Percentiles rank a stretch among this genome's conserved stretches.
These are phyloP conservation scores for Fusarium chuoi DNA, from an alignment of 2,329 filamentous ascomycete genomes.

Conservation along the genomic window DNA sequence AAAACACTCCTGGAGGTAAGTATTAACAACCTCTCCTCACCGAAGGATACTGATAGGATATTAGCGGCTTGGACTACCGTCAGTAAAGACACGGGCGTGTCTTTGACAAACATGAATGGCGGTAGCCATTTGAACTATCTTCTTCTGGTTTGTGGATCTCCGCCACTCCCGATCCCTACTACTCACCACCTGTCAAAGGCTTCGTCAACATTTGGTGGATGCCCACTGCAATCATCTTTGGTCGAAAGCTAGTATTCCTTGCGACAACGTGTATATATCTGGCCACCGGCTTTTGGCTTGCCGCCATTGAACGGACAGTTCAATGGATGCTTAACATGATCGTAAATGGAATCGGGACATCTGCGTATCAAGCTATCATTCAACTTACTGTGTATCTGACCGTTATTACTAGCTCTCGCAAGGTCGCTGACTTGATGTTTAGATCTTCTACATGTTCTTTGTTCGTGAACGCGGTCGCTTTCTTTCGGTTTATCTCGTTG, in stretches of 20 bases:
- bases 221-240: neutral
- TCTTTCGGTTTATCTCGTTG: neutral
- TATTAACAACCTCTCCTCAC: neutral
- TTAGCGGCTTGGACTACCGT: neutral
- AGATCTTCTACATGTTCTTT: neutral
- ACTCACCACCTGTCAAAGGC: neutral
- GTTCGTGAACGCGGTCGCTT: neutral
- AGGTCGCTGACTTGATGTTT: rapidly evolving
- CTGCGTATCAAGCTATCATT: neutral
- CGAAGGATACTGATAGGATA: rapidly evolving
- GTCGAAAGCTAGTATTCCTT: neutral
- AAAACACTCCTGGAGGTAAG: neutral
- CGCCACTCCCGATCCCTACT: rapidly evolving
- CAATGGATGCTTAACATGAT: neutral
- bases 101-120: neutral
- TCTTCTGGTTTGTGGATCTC: neutral
- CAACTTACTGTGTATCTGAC: neutral
- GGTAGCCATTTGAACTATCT: neutral
- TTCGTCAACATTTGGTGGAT: neutral
- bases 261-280: neutral
- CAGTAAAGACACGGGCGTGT: neutral
- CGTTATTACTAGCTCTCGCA: rapidly evolving
- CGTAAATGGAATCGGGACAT: rapidly evolving
- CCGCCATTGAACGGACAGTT: neutral
- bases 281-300: neutral